These are phyloP conservation scores for Penicillium sp. DNA, from an alignment of 2,329 filamentous ascomycete genomes.

Conservation along the genomic window DNA sequence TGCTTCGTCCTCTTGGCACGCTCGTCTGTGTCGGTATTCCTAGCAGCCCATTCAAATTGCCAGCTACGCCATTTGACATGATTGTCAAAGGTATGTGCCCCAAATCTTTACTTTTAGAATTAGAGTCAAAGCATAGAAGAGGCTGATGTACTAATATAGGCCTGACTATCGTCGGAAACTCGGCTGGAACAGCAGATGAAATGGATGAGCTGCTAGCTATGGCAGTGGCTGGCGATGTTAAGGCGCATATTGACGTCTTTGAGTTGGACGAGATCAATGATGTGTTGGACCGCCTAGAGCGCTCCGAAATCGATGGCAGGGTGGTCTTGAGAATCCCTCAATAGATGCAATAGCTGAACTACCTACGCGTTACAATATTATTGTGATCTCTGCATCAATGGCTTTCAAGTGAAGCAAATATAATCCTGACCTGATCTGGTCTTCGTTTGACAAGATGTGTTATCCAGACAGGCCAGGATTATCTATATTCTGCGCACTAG, in stretches of 20 bases:
- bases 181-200: constrained; percentile 46
- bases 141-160: constrained; percentile 23
- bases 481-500: no score
- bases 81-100: constrained; percentile 43
- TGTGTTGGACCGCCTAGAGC: constrained; percentile 36
- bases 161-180: constrained; percentile 48
- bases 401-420: no score
- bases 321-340: constrained; percentile 38
- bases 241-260: constrained; percentile 39
- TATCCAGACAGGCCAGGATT: no score
- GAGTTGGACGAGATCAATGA: constrained; percentile 36
- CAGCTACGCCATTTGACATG: constrained; percentile 50
- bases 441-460: background rate
- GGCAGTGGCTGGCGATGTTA: constrained; percentile 44
- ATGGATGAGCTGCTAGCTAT: constrained; percentile 49
- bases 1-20: constrained; percentile 48
- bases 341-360: background rate
- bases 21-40: constrained; percentile 51
- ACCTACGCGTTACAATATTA: background rate
- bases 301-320: constrained; percentile 40
- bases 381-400: background rate
- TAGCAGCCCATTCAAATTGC: constrained; percentile 44
- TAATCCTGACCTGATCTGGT: no score
- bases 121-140: background rate
- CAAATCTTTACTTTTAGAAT: background rate